These are phyloP conservation scores for Sporisorium reilianum DNA, from an alignment of 1,284 basidiomycete species.

Conservation along the genomic window DNA sequence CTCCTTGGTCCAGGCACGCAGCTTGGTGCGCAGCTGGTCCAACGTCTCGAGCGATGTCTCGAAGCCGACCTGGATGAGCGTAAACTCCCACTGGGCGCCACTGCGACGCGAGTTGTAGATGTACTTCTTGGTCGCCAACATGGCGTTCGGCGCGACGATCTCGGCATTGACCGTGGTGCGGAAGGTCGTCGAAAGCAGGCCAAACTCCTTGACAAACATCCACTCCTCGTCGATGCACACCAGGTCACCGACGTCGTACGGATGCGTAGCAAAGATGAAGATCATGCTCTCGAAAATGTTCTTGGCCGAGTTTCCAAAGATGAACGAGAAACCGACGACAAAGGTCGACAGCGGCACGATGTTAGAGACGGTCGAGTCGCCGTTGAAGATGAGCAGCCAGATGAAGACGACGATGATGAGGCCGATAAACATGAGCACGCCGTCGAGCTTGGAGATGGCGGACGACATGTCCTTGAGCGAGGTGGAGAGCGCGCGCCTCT, in stretches of 20 bases:
- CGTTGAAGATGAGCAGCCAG: conserved; percentile 83
- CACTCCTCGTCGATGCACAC: conserved; percentile 68
- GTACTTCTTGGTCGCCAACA: conserved; percentile 79
- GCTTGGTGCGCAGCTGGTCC: conserved; percentile 76
- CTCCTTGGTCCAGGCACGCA: conserved; percentile 76
- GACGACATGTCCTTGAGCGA: conserved; percentile 72
- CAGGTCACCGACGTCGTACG: conserved; percentile 68
- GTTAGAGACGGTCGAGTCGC: conserved; percentile 78
- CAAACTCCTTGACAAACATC: conserved; percentile 73
- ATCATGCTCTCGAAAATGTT: conserved; percentile 77
- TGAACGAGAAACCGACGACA: conserved; percentile 71
- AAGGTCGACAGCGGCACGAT: conserved; percentile 84
- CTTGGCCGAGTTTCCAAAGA: conserved; percentile 83
- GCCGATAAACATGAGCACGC: conserved; percentile 74
- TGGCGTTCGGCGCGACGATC: conserved; percentile 82
- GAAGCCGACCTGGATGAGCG: conserved; percentile 70
- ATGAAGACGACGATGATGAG: conserved; percentile 78
- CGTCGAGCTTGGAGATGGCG: conserved; percentile 64
- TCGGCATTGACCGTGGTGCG: conserved; percentile 81
- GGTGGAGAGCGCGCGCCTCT: conserved; percentile 79
- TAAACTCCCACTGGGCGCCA: conserved; percentile 79
- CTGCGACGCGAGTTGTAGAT: conserved; percentile 74
- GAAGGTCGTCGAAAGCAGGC: conserved; percentile 84
- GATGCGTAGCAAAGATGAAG: conserved; percentile 79
- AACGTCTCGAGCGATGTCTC: conserved; percentile 71